Conservation (phyloP, 352 stramenopile genomes). For the Globisporangium carolinianum region DNA sequence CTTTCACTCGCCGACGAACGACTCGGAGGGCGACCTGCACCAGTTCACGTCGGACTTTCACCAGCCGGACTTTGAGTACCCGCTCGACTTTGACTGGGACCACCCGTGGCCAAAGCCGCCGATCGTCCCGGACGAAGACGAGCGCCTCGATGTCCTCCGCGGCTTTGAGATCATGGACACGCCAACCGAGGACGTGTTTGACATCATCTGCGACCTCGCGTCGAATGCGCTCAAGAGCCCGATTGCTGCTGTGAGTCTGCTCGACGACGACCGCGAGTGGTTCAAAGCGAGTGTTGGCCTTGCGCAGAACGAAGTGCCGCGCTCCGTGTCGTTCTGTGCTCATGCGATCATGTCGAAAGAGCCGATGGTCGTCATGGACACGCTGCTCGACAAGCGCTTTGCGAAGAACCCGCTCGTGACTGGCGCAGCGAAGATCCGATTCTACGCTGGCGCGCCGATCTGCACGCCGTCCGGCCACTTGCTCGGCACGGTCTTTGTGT, state of each 20-base stretch:
- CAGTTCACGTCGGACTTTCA: conserved; percentile 76
- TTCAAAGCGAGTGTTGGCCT: conserved; percentile 84
- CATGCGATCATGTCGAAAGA: conserved; percentile 87
- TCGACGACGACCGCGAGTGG: conserved; percentile 84
- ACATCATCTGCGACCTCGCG: conserved; percentile 85
- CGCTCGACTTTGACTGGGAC: conserved; percentile 85
- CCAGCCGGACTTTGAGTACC: conserved; percentile 80
- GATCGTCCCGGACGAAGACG: conserved; percentile 52
- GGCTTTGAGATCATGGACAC: conserved; percentile 87
- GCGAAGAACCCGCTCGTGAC: conserved; percentile 83
- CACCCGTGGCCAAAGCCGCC: conserved; percentile 84
- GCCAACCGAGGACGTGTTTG: conserved; percentile 80
- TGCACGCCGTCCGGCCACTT: conserved; percentile 75
- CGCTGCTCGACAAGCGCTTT: conserved; percentile 79
- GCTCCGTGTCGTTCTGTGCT: conserved; percentile 81
- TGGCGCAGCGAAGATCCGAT: conserved; percentile 78
- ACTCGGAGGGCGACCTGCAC: conserved; percentile 70
- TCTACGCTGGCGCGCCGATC: conserved; percentile 81
- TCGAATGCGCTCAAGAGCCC: conserved; percentile 84
- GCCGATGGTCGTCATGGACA: conserved; percentile 87
- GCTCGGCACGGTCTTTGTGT: conserved; percentile 83
- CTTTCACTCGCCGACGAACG: conserved; percentile 74
- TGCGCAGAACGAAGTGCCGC: conserved; percentile 82
- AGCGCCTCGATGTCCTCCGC: conserved; percentile 72
- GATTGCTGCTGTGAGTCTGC: conserved; percentile 76